These are phyloP conservation scores for Suillus subalutaceus DNA, from an alignment of 768 basidiomycete genomes.

Conservation along the genomic window DNA sequence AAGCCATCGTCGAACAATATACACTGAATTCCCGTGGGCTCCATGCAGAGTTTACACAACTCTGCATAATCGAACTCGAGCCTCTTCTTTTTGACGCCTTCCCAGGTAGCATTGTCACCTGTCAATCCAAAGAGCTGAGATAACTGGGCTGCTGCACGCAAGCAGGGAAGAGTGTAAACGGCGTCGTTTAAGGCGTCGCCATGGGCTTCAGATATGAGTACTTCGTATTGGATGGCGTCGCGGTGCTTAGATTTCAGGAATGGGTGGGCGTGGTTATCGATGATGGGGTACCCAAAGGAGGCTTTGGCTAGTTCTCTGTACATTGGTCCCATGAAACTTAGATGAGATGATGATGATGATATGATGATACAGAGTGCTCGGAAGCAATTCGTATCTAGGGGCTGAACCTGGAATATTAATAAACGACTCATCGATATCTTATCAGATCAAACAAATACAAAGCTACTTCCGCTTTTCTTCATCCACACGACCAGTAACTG, in stretches of 20 bases:
- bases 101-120: slow-evolving; percentile 50
- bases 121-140: slow-evolving; percentile 49
- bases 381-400: slow-evolving; percentile 10
- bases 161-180: slow-evolving; percentile 57
- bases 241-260: slow-evolving; percentile 54
- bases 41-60: slow-evolving; percentile 60
- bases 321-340: slow-evolving; percentile 16
- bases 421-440: slow-evolving; percentile 20
- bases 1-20: slow-evolving; percentile 79
- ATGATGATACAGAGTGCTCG: neutral
- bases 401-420: slow-evolving; percentile 5
- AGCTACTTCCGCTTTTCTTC: slow-evolving; percentile 15
- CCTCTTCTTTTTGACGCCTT: slow-evolving; percentile 54
- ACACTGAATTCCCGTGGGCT: slow-evolving; percentile 60
- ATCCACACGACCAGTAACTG: slow-evolving; percentile 8
- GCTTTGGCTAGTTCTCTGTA: slow-evolving; percentile 21
- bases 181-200: slow-evolving; percentile 58
- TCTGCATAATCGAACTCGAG: slow-evolving; percentile 50
- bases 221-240: slow-evolving; percentile 56
- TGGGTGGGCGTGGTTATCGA: slow-evolving; percentile 84
- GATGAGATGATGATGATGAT: neutral
- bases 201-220: slow-evolving; percentile 64
- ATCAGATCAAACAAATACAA: slow-evolving; percentile 25
- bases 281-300: slow-evolving; percentile 48
- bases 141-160: slow-evolving; percentile 60